Percentiles rank a stretch among this genome's conserved stretches.
Conservation (phyloP, 78 protist genomes). For the Monosiga brevicollis region DNA sequence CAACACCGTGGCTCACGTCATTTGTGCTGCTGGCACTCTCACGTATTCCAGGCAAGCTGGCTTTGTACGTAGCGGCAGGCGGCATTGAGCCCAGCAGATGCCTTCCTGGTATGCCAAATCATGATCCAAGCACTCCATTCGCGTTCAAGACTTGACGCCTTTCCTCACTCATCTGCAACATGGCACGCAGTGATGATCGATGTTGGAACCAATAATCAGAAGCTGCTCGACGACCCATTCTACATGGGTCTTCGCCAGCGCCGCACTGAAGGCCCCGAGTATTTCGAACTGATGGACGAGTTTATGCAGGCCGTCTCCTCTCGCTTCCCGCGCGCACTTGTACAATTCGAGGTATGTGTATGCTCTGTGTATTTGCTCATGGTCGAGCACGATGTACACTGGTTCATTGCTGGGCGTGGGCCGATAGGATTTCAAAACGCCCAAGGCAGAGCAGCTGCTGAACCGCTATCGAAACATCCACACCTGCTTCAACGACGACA, state of each 20-base stretch:
- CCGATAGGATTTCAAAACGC: slow-evolving; percentile 81
- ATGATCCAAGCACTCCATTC: neutral
- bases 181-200: slow-evolving; percentile 84
- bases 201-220: slow-evolving; percentile 85
- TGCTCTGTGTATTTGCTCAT: too few species aligned
- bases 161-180: slow-evolving; percentile 84
- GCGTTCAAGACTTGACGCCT: too few species aligned
- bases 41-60: slow-evolving; percentile 94
- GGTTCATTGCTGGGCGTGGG: too few species aligned
- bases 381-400: too few species aligned
- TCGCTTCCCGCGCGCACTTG: slow-evolving; percentile 56
- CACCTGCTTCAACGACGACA: slow-evolving; percentile 94
- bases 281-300: slow-evolving; percentile 76
- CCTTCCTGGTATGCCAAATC: neutral
- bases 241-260: slow-evolving; percentile 74
- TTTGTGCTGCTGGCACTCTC: slow-evolving; percentile 44
- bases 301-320: slow-evolving; percentile 64
- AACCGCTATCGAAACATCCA: slow-evolving; percentile 48
- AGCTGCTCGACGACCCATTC: slow-evolving; percentile 55
- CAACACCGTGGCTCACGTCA: slow-evolving; percentile 27
- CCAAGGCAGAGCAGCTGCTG: slow-evolving; percentile 67
- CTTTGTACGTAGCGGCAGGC: slow-evolving; percentile 77
- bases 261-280: slow-evolving; percentile 52
- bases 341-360: slow-evolving; percentile 96
- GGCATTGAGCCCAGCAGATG: slow-evolving; percentile 51